Percentiles rank a stretch among this genome's conserved stretches.
Conservation (phyloP, 2,329 filamentous ascomycete species). For the Neophaeococcomyces aloes region DNA sequence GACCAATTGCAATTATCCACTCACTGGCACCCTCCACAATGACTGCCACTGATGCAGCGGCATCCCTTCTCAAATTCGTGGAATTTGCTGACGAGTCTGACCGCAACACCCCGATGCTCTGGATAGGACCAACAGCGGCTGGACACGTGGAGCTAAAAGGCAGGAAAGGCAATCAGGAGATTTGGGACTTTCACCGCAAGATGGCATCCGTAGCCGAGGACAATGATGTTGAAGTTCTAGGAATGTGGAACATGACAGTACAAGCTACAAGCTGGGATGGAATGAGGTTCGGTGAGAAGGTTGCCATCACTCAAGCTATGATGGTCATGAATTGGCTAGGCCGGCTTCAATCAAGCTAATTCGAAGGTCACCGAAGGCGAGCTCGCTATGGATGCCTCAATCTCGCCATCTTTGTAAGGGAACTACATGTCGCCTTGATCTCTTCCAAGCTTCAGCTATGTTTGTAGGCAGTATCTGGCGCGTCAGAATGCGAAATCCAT, state of each 20-base stretch:
- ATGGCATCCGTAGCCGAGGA: constrained; percentile 26
- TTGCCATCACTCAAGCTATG: constrained; percentile 35
- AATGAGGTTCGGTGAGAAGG: constrained; percentile 29
- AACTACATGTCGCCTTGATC: not conserved
- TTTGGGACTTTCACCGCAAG: constrained; percentile 32
- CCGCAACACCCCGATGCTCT: constrained; percentile 34
- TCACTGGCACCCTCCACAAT: constrained; percentile 28
- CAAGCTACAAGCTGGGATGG: constrained; percentile 33
- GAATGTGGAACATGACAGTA: constrained; percentile 36
- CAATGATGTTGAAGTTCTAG: constrained; percentile 32
- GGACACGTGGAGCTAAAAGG: constrained; percentile 28
- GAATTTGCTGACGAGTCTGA: constrained; percentile 26
- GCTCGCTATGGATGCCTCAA: not conserved
- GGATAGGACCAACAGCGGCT: constrained; percentile 32
- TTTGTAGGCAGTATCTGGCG: no score
- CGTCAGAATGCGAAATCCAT: not conserved
- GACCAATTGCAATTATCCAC: constrained; percentile 32
- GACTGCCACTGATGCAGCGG: constrained; percentile 24
- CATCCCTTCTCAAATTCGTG: constrained; percentile 33
- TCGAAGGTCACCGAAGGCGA: not conserved
- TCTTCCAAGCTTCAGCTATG: not conserved
- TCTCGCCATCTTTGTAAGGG: not conserved
- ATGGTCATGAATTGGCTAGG: constrained; percentile 28
- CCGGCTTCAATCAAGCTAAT: constrained; percentile 13
- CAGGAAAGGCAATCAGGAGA: constrained; percentile 26